Evolutionary conservation across 192 early-diverging fungal species (phyloP).

Genomic region (Podila epicladia): DNA sequence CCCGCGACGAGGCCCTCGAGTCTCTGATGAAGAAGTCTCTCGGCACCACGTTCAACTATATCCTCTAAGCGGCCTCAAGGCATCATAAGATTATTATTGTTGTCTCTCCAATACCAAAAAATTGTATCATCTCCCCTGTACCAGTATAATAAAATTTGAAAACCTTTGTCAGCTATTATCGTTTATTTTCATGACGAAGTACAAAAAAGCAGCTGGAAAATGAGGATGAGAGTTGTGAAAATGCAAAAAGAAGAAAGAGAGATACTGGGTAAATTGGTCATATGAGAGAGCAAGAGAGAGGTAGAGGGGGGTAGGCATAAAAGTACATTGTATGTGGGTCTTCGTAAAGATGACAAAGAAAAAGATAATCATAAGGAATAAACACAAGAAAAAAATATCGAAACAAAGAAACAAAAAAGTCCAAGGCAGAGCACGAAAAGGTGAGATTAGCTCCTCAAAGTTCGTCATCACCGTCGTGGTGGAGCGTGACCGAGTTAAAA

Average conservation of each 20-base stretch:
- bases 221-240: background rate
- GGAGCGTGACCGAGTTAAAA: conserved; percentile 65
- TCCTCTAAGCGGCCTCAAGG: background rate
- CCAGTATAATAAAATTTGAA: no score
- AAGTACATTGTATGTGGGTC: background rate
- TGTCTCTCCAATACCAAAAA: background rate
- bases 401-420: background rate
- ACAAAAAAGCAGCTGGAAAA: background rate
- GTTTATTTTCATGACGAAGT: background rate
- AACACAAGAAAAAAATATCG: background rate
- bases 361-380: background rate
- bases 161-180: background rate
- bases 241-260: background rate
- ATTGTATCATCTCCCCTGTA: background rate
- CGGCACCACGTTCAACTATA: background rate
- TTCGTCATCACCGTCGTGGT: conserved; percentile 60
- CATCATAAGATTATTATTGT: background rate
- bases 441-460: background rate
- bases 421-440: background rate
- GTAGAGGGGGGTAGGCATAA: background rate
- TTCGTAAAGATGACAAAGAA: background rate
- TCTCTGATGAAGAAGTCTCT: background rate
- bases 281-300: background rate
- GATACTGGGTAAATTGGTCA: background rate
- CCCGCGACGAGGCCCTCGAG: background rate